A percentile compares a stretch with the other conserved stretches of the same genome.
Conservation (phyloP, 1,284 basidiomycete genomes). For the Ceratobasidium theobromae region DNA sequence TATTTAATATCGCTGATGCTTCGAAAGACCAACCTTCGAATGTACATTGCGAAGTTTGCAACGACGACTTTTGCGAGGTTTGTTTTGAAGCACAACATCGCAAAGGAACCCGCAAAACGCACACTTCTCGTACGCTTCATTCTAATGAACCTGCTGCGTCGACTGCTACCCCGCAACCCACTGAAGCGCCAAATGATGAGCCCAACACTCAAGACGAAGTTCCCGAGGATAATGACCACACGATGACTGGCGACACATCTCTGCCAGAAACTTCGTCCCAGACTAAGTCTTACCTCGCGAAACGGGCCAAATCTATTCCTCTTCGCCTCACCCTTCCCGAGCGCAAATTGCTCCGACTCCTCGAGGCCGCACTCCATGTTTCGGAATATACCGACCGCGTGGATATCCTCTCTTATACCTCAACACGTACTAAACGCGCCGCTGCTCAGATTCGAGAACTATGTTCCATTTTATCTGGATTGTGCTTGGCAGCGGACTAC, state of each 20-base stretch:
- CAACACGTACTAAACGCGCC: constrained; percentile 76
- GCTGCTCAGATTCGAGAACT: constrained; percentile 79
- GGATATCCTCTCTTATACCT: constrained; percentile 59
- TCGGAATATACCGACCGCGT: constrained; percentile 69
- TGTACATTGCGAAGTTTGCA: constrained; percentile 66
- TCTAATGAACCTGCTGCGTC: constrained; percentile 7
- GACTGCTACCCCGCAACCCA: constrained; percentile 37
- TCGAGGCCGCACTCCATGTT: constrained; percentile 69
- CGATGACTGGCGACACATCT: constrained; percentile 36
- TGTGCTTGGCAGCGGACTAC: constrained; percentile 76
- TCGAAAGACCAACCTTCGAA: constrained; percentile 74
- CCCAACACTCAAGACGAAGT: constrained; percentile 3
- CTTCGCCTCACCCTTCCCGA: constrained; percentile 68
- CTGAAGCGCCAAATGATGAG: constrained; percentile 39
- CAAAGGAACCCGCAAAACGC: constrained; percentile 70
- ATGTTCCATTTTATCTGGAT: constrained; percentile 77
- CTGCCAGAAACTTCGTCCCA: constrained; percentile 36
- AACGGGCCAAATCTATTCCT: constrained; percentile 74
- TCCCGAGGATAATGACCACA: constrained; percentile 45
- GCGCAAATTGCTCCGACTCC: constrained; percentile 74
- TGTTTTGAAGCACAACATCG: constrained; percentile 79
- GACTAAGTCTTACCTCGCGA: constrained; percentile 59
- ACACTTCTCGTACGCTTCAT: constrained; percentile 55
- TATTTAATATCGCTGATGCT: neutral
- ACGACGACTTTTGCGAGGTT: constrained; percentile 74